Conservation (phyloP, 163 green algal genomes). For the Volvox carteri region DNA sequence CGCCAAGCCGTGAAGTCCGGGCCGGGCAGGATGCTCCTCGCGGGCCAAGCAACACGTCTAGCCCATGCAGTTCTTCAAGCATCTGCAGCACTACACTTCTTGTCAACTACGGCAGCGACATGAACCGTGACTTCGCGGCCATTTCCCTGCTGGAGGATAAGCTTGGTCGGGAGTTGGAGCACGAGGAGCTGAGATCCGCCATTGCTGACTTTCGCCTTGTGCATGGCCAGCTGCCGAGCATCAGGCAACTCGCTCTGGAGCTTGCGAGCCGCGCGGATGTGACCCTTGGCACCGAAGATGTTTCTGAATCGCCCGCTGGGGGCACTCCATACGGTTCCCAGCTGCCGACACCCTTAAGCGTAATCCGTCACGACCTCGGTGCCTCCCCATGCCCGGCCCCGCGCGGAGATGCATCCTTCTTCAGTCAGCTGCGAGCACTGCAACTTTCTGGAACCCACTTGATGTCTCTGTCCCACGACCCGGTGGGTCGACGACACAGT, state of each 20-base stretch:
- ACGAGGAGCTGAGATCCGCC: conserved; percentile 25
- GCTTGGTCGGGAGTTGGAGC: conserved; percentile 8
- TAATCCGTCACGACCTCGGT: not conserved
- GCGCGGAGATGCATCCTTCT: not conserved
- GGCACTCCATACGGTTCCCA: not conserved
- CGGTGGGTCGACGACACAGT: not conserved
- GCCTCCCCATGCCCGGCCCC: not conserved
- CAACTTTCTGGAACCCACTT: not conserved
- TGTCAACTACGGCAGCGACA: conserved; percentile 22
- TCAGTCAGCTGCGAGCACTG: not conserved
- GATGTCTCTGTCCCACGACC: not conserved
- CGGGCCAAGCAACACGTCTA: not conserved
- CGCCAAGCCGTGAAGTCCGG: not conserved
- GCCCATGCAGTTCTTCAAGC: conserved; percentile 21
- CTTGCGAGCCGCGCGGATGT: not conserved
- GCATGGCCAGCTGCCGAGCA: conserved; percentile 2
- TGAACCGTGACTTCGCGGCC: conserved; percentile 44
- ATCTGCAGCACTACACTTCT: conserved; percentile 20
- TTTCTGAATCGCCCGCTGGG: not conserved
- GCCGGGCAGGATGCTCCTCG: not conserved
- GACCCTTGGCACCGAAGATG: not conserved
- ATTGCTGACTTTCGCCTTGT: conserved; percentile 26
- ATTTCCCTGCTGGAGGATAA: conserved; percentile 21
- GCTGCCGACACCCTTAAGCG: not conserved
- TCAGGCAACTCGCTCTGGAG: conserved; percentile 22